Evolutionary conservation across 2,329 filamentous ascomycete species (phyloP).

Genomic region (Pseudocercospora fijiensis): DNA sequence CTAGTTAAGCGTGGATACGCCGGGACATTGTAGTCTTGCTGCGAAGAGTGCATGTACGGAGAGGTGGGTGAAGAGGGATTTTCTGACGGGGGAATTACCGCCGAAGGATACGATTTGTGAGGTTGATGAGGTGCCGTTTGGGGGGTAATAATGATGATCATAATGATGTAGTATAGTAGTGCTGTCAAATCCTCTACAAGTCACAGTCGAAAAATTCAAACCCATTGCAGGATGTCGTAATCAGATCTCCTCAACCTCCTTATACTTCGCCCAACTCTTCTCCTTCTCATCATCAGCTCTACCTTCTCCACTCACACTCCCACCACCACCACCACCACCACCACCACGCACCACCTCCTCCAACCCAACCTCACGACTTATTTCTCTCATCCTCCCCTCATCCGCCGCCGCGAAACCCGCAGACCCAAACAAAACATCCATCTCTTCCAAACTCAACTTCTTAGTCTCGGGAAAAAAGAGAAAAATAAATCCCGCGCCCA

Average conservation of each 20-base stretch:
- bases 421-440: slow-evolving; percentile 39
- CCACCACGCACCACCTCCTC: slow-evolving; percentile 51
- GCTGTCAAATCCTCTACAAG: not conserved
- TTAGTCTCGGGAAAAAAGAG: slow-evolving; percentile 59
- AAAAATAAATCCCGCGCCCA: slow-evolving; percentile 58
- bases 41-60: not conserved
- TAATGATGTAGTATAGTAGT: not conserved
- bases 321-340: slow-evolving; percentile 48
- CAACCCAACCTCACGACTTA: slow-evolving; percentile 68
- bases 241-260: slow-evolving; percentile 17
- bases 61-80: slow-evolving; percentile 1
- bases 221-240: too few species aligned
- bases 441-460: slow-evolving; percentile 48
- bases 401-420: slow-evolving; percentile 67
- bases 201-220: too few species aligned
- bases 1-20: slow-evolving; percentile 33
- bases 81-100: not conserved
- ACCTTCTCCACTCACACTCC: slow-evolving; percentile 20
- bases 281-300: slow-evolving; percentile 17
- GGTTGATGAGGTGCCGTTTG: slow-evolving; percentile 11
- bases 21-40: slow-evolving; percentile 7
- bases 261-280: slow-evolving; percentile 21
- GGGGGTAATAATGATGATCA: not conserved
- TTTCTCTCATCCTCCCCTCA: slow-evolving; percentile 69
- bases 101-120: not conserved